Base-by-base conservation (phyloP, 2,329 filamentous ascomycete genomes). In the Laburnicola sp. region DNA sequence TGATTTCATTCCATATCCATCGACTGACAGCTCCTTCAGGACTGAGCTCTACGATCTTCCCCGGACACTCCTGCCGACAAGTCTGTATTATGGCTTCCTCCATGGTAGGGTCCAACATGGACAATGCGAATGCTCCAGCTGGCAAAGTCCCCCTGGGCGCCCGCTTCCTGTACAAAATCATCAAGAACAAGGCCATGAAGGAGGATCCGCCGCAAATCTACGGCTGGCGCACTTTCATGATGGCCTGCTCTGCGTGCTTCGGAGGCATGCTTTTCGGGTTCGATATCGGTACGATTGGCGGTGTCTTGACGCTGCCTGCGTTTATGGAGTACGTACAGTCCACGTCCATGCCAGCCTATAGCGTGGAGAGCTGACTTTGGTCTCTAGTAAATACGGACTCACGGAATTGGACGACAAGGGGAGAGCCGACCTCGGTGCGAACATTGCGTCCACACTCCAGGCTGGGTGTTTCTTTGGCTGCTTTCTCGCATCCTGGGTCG, bases 151-250 rank as follows among this genome's bases (percentile, higher is more conserved):
- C 62, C 38, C 37, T 53, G 30, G 69, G 68, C 25, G 68, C 69
- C 37, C 59, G 58, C 30, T 67, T 85, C 58, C 77, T 87, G 49
- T 77, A 76, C 60, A 74, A 73, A 60, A 76, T 87, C 64, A 80
- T 87, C 60, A 82, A 82, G 71, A 89, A 89, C 76, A 85, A 89
- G 69, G 83, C 87, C 38, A 88, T 89, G 82, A 84, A 80, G 64
- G 72, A 75, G 31, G 86, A 89, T 65, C 86, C 86, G 16, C 76
- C 79, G 21, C 81, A 87, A 66, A 84, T 88, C 52, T 88, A 88
- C 72, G 84, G 85, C 64, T 88, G 85, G 85, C 80, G 85, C 49
- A 84, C 86, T 26, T 83, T 86, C 57, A 79, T 79, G 50, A 76
- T 87, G 58, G 84, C 84, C 42, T 84, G 78, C 65, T 84, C 83